phyloP scores from a whole-genome alignment of 345 rosid species.

The Arabidopsis arenosa region DNA sequence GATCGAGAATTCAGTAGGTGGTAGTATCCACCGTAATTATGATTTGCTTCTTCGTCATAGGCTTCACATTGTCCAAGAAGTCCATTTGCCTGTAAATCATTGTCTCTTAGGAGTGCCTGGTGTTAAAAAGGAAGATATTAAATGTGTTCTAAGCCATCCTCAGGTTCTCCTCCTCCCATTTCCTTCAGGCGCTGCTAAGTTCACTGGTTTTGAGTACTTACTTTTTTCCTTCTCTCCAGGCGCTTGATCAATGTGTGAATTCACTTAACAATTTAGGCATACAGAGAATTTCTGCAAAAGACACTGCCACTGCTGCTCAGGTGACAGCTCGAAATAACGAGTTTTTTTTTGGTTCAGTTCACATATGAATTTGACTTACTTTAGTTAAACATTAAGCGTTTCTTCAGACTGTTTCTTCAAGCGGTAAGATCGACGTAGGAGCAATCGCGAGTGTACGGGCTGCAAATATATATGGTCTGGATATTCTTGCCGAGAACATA shows the following conservation, averaged over 20 bases:
- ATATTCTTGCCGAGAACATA: conserved; percentile 72
- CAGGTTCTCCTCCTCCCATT: conserved; percentile 54
- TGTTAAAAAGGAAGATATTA: conserved; percentile 65
- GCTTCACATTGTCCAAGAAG: conserved; percentile 94
- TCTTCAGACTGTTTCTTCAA: conserved; percentile 66
- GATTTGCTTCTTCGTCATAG: conserved; percentile 94
- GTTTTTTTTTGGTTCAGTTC: background rate
- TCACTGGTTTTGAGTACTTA: conserved; percentile 15
- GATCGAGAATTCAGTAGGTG: conserved; percentile 89
- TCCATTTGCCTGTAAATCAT: conserved; percentile 75
- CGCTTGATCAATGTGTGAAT: conserved; percentile 80
- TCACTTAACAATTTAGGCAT: conserved; percentile 65
- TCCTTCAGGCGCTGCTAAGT: conserved; percentile 20
- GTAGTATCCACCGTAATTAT: conserved; percentile 94
- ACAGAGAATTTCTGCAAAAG: conserved; percentile 62
- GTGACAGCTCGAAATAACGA: conserved; percentile 45
- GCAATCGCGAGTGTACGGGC: conserved; percentile 95
- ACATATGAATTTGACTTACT: conserved; percentile 10
- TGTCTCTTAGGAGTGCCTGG: conserved; percentile 89
- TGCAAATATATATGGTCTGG: conserved; percentile 83
- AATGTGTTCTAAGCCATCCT: conserved; percentile 87
- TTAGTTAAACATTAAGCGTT: conserved; percentile 2
- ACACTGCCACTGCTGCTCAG: conserved; percentile 92
- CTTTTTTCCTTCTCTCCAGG: conserved; percentile 52
- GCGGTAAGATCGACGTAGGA: conserved; percentile 61